A percentile compares a stretch with the other conserved stretches of the same genome.
Conservation (phyloP, 106 monocot species). For the Phalaenopsis equestris region DNA sequence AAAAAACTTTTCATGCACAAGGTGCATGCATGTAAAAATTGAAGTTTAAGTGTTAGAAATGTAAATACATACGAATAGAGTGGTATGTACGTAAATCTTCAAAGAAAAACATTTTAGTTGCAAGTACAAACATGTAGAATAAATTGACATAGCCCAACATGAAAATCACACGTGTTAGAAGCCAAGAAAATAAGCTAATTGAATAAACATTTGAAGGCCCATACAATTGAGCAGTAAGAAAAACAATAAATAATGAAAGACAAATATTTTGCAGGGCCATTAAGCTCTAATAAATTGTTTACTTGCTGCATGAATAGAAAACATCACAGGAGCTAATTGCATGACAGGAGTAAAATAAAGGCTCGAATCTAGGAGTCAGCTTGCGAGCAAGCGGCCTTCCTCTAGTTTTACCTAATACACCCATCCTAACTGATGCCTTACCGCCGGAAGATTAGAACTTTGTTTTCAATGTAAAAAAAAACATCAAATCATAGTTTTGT, state of each 20-base stretch:
- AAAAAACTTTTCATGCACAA: no score
- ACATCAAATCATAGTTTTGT: background rate
- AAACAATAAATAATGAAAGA: background rate
- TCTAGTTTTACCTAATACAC: background rate
- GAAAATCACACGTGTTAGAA: background rate
- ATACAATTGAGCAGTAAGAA: background rate
- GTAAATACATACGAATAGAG: no score
- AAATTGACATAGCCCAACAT: no score
- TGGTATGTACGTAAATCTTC: no score
- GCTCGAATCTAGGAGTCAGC: background rate
- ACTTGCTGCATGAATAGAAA: background rate
- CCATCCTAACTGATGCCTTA: background rate
- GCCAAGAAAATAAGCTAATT: background rate
- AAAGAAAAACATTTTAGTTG: no score
- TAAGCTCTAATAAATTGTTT: background rate
- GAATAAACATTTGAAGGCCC: background rate
- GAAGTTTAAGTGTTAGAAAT: no score
- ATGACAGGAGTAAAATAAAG: background rate
- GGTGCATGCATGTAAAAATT: no score
- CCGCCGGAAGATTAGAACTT: background rate
- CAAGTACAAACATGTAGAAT: no score
- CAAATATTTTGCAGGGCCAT: background rate
- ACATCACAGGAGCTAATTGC: background rate
- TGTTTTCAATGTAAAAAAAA: background rate
- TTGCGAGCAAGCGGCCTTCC: background rate